Evolutionary conservation across 2,329 filamentous ascomycete genomes (phyloP).

Genomic region (Clarireedia paspali): DNA sequence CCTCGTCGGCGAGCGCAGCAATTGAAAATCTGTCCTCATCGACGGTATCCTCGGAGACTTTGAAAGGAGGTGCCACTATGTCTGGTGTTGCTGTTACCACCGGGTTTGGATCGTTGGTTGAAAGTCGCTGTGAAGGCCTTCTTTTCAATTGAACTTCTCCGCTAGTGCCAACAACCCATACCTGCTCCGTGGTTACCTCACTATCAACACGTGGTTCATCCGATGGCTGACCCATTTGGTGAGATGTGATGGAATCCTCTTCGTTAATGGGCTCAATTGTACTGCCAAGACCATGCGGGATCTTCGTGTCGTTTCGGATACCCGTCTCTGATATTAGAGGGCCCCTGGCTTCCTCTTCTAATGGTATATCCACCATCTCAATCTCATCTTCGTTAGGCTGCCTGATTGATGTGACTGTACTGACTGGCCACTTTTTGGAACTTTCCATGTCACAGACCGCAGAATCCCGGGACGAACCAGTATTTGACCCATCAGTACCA

Average conservation of each 20-base stretch:
- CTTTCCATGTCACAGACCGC: conserved; percentile 35
- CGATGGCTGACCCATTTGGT: conserved; percentile 36
- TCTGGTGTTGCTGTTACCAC: conserved; percentile 40
- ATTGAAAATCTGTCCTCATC: conserved; percentile 54
- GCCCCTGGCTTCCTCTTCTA: neutral
- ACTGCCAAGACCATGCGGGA: conserved; percentile 18
- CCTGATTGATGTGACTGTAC: conserved; percentile 23
- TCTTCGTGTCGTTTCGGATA: conserved; percentile 24
- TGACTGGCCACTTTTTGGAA: conserved; percentile 34
- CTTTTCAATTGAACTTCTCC: conserved; percentile 27
- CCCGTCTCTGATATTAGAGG: conserved; percentile 18
- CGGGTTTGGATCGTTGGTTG: conserved; percentile 19
- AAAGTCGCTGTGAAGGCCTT: conserved; percentile 22
- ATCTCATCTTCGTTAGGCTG: conserved; percentile 39
- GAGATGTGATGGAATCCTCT: conserved; percentile 1
- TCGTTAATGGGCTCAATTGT: conserved; percentile 36
- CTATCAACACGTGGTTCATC: conserved; percentile 15
- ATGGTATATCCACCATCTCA: conserved; percentile 44
- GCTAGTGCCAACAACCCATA: conserved; percentile 28
- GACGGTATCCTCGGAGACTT: conserved; percentile 42
- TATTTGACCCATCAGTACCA: conserved; percentile 38
- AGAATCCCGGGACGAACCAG: conserved; percentile 21
- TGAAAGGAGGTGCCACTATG: conserved; percentile 60
- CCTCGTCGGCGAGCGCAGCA: conserved; percentile 60
- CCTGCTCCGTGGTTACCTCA: conserved; percentile 28